Evolutionary conservation across 2,329 filamentous ascomycete genomes (phyloP), one percentile per base, ranked within the genome.

Genomic region (Dactylellina parvicollis): DNA sequence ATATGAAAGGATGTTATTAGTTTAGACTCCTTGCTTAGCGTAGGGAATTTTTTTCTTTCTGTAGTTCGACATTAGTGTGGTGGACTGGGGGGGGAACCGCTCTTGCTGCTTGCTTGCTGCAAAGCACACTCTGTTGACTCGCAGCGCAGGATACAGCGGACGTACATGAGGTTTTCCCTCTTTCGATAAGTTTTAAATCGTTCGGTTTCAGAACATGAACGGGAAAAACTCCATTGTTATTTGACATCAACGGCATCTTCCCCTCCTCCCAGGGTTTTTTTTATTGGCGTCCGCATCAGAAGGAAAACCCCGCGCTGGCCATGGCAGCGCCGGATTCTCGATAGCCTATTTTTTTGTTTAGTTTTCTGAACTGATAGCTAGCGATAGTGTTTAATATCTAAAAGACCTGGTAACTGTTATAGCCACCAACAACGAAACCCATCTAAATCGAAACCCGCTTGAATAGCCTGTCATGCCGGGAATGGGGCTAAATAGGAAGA

Each of bases 401-500:
- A 47, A 54, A 42, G 44, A 34, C 28, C 60, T 49, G 32, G 22
- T 49, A 65, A 55, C 26, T 54, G 38, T 47, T 55, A 4, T 52
- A 22, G 44, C 34, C 44, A 32, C 52, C 62, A 67, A 57, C 52
- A 52, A 38, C 44, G 44, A 57, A 12, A 49, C n/a, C n/a, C n/a
- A n/a, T n/a, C n/a, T n/a, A n/a, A n/a, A n/a, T n/a, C n/a, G n/a
- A n/a, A n/a, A n/a, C n/a, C n/a, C n/a, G n/a, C n/a, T n/a, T 47
- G 24, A 59, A 56, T 67, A 67, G 55, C 55, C 42, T 67, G 42
- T 49, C 55, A 67, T 59, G 47, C 55, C 55, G 55, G 60, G 46
- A 38, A 61, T 66, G 69, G 61, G 69, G 69, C 69, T 73, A 73
- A 73, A 73, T 64, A 54, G 69, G 69, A 66, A 66, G 69, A 73